These are phyloP conservation scores for Ceratobasidium sp. DNA, from an alignment of 1,284 basidiomycete genomes.

Conservation along the genomic window DNA sequence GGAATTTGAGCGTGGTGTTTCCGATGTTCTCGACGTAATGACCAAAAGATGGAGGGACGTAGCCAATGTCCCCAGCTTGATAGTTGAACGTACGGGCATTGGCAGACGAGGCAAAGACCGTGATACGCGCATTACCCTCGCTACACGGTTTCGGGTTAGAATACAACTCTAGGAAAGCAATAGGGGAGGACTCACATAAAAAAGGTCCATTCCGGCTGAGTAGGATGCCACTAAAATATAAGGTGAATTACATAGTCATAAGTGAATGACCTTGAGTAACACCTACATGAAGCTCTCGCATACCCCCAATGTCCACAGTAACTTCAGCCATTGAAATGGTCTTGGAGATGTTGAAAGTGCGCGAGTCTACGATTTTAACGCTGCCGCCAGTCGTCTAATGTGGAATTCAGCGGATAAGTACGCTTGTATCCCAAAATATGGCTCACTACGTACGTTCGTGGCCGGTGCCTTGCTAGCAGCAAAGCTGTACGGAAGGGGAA, in stretches of 20 bases:
- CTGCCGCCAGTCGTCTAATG: constrained; percentile 59
- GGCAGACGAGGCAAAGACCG: constrained; percentile 2
- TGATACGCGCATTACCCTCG: constrained; percentile 59
- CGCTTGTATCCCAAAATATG: too few relatives aligned
- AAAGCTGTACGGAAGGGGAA: constrained; percentile 62
- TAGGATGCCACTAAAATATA: constrained; percentile 29
- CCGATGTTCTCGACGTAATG: constrained; percentile 75
- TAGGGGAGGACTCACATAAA: constrained; percentile 43
- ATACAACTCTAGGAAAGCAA: not conserved
- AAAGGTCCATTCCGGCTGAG: constrained; percentile 47
- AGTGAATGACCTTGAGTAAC: not conserved
- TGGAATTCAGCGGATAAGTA: too few relatives aligned
- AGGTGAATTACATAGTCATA: constrained; percentile 13
- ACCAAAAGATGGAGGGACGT: constrained; percentile 63
- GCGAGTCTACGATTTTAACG: constrained; percentile 67
- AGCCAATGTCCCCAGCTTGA: constrained; percentile 60
- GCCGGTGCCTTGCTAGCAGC: constrained; percentile 59
- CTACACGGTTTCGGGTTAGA: constrained; percentile 49
- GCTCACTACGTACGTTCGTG: constrained; percentile 51
- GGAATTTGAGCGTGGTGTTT: constrained; percentile 64
- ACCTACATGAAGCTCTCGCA: constrained; percentile 61
- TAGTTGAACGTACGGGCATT: constrained; percentile 19
- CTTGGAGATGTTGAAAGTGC: constrained; percentile 62
- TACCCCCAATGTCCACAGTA: not conserved
- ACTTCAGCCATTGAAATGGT: constrained; percentile 71